Percentiles rank a stretch among this genome's conserved stretches.
Evolutionary conservation across 495 filamentous ascomycete genomes (phyloP).

Genomic region (Barbatosphaeria neglecta): DNA sequence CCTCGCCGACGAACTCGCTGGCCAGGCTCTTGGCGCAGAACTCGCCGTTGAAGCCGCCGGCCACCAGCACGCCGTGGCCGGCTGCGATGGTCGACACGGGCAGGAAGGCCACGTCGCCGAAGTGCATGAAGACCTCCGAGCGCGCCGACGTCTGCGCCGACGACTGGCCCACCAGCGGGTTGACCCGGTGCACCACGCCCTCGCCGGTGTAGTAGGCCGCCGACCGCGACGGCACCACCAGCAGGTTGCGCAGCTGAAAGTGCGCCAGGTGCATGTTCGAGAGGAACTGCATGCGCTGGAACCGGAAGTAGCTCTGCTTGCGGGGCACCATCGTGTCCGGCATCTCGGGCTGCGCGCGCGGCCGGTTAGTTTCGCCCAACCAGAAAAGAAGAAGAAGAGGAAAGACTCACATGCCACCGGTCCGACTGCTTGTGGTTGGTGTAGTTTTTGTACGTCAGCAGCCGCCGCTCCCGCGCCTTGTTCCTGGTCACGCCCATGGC

Average conservation of each 20-base stretch:
- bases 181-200: constrained; percentile 43
- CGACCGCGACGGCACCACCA: constrained; percentile 61
- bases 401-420: constrained; percentile 21
- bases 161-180: constrained; percentile 35
- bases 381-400: constrained; percentile 1
- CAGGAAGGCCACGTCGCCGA: constrained; percentile 37
- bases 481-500: constrained; percentile 48
- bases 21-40: constrained; percentile 56
- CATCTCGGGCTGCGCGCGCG: constrained; percentile 11
- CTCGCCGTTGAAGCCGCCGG: constrained; percentile 71
- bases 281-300: constrained; percentile 56
- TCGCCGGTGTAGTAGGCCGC: constrained; percentile 65
- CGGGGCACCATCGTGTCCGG: constrained; percentile 24
- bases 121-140: constrained; percentile 52
- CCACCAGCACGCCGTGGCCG: constrained; percentile 56
- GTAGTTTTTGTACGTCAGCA: constrained; percentile 47
- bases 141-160: too few species aligned
- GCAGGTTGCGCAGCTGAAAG: constrained; percentile 81
- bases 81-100: constrained; percentile 64
- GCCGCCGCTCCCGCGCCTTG: constrained; percentile 47
- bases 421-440: constrained; percentile 31
- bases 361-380: neutral
- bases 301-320: constrained; percentile 53
- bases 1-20: constrained; percentile 18
- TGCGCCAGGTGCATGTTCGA: constrained; percentile 58